A percentile compares a stretch with the other conserved stretches of the same genome.
phyloP scores from a whole-genome alignment of 2,329 filamentous ascomycete genomes.

The Xylariaceae sp. region DNA sequence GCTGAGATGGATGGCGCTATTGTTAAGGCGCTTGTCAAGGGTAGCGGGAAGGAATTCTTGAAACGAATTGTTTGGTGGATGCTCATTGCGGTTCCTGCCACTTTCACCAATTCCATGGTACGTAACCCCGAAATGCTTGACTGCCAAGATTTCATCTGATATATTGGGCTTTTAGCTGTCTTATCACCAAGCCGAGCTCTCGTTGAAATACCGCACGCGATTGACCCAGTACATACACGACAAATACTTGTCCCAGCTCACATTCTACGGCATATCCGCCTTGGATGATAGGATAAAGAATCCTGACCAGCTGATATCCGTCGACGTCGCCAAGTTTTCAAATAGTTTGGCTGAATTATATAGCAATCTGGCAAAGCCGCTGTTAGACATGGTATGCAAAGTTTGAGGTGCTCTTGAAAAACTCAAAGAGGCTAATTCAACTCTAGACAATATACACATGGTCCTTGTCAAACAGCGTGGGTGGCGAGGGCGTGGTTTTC shows the following conservation, averaged over 20 bases:
- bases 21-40: slow-evolving; percentile 87
- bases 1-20: slow-evolving; percentile 92
- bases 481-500: slow-evolving; percentile 89
- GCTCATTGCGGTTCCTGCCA: slow-evolving; percentile 90
- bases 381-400: slow-evolving; percentile 75
- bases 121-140: slow-evolving; percentile 26
- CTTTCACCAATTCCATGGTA: slow-evolving; percentile 98
- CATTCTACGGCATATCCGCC: slow-evolving; percentile 93
- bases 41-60: slow-evolving; percentile 85
- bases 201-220: slow-evolving; percentile 85
- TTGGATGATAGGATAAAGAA: slow-evolving; percentile 98
- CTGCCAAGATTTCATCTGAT: not conserved
- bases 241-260: slow-evolving; percentile 94
- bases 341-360: slow-evolving; percentile 94
- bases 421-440: slow-evolving; percentile 25
- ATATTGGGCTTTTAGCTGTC: slow-evolving; percentile 58
- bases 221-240: slow-evolving; percentile 94
- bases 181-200: slow-evolving; percentile 93
- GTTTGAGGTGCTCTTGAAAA: not conserved
- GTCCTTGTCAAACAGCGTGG: slow-evolving; percentile 89
- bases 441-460: slow-evolving; percentile 81
- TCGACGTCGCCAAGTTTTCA: slow-evolving; percentile 94
- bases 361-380: slow-evolving; percentile 90
- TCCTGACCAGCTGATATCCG: slow-evolving; percentile 92
- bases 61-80: slow-evolving; percentile 96